Base-by-base conservation (phyloP, 352 stramenopile species). In the Aphanomyces astaci region DNA sequence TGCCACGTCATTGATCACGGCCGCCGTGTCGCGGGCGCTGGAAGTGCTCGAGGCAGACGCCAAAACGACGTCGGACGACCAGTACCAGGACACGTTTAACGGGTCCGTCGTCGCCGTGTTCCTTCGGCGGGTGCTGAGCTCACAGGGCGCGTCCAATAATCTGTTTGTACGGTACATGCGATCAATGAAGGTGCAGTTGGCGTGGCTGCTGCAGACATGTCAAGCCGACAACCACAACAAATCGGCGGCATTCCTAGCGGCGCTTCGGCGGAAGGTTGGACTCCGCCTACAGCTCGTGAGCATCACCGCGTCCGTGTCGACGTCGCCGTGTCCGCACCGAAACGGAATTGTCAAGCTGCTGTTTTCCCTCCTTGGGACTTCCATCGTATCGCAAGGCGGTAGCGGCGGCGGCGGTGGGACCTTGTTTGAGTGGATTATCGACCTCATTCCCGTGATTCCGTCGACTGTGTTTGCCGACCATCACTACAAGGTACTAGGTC, bases 391-490 rank as follows among this genome's bases (percentile, higher is more conserved):
- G 15, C 78, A 72, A 40, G 84, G 77, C 32, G 72, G 77, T n/a
- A n/a, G n/a, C n/a, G n/a, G n/a, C 0, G 36, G 7, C 7, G 36
- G 15, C 25, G 84, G 86, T 0, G 56, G 90, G 10, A 90, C 86
- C 31, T 79, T 95, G 4, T 95, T 95, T 62, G 88, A 79, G 64
- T 95, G 86, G 86, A 93, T 93, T 57, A 63, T 95, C 51, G 86
- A 95, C 71, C 72, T 95, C 64, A 87, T 95, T 68, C 85, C 84
- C 17, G 72, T 89, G 9, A 60, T 68, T 32, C 62, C 46, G 33
- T 68, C 33, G 27, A 68, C 62, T 4, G 28, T 68, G 9, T 68
- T 68, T 68, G 32, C 62, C 25, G 62, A 68, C 24, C 25, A 25
- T 36, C 39, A 68, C n/a, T 27, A 25, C 25, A 4, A 51, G 32